These are phyloP conservation scores for Apiospora rasikravindrae DNA, from an alignment of 2,329 filamentous ascomycete genomes.

Conservation along the genomic window DNA sequence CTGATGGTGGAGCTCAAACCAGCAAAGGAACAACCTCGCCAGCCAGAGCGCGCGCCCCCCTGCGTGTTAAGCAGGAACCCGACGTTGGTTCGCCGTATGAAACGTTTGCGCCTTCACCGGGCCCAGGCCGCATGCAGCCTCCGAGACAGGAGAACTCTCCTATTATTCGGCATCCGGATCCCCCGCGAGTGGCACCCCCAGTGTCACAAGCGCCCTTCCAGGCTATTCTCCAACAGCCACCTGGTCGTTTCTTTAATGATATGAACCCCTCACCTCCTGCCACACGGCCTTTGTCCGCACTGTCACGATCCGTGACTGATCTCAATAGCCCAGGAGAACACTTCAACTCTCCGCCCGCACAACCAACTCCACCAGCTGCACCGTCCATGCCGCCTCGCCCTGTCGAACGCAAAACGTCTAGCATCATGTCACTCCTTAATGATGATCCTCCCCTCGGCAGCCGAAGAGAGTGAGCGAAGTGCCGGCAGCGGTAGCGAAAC, in stretches of 20 bases:
- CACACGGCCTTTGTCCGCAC: conserved; percentile 40
- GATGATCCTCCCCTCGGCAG: conserved; percentile 57
- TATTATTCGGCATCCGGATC: conserved; percentile 48
- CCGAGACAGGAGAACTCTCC: conserved; percentile 48
- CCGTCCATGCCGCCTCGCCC: conserved; percentile 47
- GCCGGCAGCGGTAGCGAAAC: conserved; percentile 40
- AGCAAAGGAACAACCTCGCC: conserved; percentile 38
- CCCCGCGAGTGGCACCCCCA: conserved; percentile 44
- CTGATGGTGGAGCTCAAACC: conserved; percentile 39
- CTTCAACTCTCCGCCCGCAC: conserved; percentile 41
- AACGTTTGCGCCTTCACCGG: conserved; percentile 45
- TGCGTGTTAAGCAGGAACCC: conserved; percentile 57
- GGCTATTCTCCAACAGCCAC: conserved; percentile 46
- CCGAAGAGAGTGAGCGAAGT: conserved; percentile 58
- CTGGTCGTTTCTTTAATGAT: conserved; percentile 49
- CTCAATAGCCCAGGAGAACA: conserved; percentile 37
- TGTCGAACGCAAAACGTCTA: conserved; percentile 64
- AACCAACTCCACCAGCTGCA: conserved; percentile 45
- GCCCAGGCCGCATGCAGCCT: conserved; percentile 45
- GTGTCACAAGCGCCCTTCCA: conserved; percentile 37
- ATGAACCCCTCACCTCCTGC: conserved; percentile 46
- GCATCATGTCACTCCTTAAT: conserved; percentile 66
- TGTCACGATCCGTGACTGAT: conserved; percentile 37
- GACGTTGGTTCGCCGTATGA: conserved; percentile 54
- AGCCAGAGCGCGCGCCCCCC: conserved; percentile 34